phyloP scores from a whole-genome alignment of 371 early-diverging fungal genomes.

The Choanephora cucurbitarum region DNA sequence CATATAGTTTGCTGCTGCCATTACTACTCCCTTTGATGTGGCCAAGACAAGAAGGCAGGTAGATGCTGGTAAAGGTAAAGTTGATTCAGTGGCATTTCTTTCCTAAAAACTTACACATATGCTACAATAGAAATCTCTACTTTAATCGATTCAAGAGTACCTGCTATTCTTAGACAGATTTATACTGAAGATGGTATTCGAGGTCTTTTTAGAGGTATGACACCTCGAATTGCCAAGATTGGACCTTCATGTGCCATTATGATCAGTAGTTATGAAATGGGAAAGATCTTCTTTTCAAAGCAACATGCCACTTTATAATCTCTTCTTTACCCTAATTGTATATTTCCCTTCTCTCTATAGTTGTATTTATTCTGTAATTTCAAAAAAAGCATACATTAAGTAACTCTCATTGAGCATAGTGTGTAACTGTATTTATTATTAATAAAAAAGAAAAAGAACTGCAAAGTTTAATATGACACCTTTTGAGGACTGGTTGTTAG shows the following conservation, averaged over 20 bases:
- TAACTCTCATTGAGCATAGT: too few species aligned
- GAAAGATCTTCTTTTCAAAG: constrained; percentile 56
- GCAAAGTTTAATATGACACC: too few species aligned
- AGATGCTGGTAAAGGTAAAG: constrained; percentile 33
- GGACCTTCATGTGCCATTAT: constrained; percentile 96
- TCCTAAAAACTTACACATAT: too few species aligned
- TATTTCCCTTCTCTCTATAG: too few species aligned
- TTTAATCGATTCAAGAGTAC: constrained; percentile 26
- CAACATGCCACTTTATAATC: constrained; percentile 5
- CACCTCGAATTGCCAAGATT: constrained; percentile 85
- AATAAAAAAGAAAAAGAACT: too few species aligned
- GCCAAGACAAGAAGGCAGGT: constrained; percentile 89
- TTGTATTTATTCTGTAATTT: too few species aligned
- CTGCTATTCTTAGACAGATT: constrained; percentile 50
- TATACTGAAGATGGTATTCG: constrained; percentile 68
- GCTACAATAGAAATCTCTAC: constrained; percentile 19
- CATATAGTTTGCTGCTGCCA: constrained; percentile 74
- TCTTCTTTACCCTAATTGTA: too few species aligned
- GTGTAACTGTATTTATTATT: too few species aligned
- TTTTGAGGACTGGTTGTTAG: too few species aligned
- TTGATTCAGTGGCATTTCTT: too few species aligned
- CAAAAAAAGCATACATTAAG: too few species aligned
- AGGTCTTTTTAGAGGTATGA: constrained; percentile 74
- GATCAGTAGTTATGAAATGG: constrained; percentile 85
- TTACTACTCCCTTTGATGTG: constrained; percentile 96